Evolutionary conservation across 441 rosid species (phyloP), one percentile per base, ranked within the genome.

Genomic region (Melastoma candidum): DNA sequence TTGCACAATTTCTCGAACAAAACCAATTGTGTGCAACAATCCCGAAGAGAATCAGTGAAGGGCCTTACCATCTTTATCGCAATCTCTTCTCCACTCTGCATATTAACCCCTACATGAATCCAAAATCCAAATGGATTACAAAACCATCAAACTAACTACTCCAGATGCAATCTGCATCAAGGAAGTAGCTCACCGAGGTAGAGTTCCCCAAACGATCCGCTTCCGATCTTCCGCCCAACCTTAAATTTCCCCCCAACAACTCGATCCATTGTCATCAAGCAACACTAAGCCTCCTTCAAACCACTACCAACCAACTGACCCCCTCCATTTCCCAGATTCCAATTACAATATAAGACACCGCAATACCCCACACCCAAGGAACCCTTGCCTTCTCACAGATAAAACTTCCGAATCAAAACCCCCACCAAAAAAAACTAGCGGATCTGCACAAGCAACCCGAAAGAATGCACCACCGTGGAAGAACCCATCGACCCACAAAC

Each of bases 131-230:
- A n/a, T 14, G 14, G 14, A 2, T 54, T 29, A 14, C 13, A n/a
- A 36, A 26, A 8, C 3, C 5, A 36, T 45, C 27, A 49, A n/a
- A 6, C 25, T 17, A 12, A 17, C 6, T 25, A 27, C 14, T 26
- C 11, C 2, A 2, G 32, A 17, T 46, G 44, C 44, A 10, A 54
- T 7, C 17, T 45, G 53, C 26, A 46, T 39, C 22, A 5, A 51
- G 45, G 44, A 25, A 51, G 46, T 0, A 39, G 36, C 46, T 66
- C 55, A 76, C 82, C 82, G 8, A 76, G 63, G 52, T 68, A 79
- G 57, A 80, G 78, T 65, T 77, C 85, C 22, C 85, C 85, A 49
- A 80, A 80, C 58, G 85, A 80, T 66, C 85, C 85, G 53, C 80
- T 74, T 7, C 85, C 83, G 64, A 80, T 80, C 75, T 73, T 80